phyloP scores from a whole-genome alignment of 768 basidiomycete species.

The Goffeauzyma gilvescens region DNA sequence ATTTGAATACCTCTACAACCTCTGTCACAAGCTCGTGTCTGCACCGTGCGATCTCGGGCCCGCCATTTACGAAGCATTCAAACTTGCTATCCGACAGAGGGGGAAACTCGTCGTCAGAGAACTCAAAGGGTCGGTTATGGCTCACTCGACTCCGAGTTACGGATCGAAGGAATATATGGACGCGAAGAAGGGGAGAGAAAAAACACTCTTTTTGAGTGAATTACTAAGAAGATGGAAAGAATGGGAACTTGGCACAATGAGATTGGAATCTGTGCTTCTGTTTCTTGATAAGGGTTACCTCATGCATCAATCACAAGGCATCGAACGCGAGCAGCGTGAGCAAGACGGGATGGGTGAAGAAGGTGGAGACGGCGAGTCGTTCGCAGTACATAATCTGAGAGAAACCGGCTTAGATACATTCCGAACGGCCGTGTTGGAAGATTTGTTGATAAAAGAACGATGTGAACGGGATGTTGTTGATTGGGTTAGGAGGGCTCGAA shows the following conservation, averaged over 20 bases:
- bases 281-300: not conserved
- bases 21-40: not conserved
- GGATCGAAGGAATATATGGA: slow-evolving; percentile 6
- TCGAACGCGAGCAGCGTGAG: too few species aligned
- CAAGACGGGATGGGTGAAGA: too few species aligned
- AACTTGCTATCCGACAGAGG: not conserved
- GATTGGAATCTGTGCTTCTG: slow-evolving; percentile 3
- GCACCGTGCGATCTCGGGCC: not conserved
- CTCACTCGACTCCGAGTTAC: not conserved
- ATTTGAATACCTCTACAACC: not conserved
- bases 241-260: not conserved
- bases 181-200: not conserved
- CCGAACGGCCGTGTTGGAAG: slow-evolving; percentile 3
- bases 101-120: not conserved
- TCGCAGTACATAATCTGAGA: not conserved
- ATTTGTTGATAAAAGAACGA: slow-evolving; percentile 5
- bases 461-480: not conserved
- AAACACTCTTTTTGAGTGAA: not conserved
- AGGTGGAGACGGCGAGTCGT: not conserved
- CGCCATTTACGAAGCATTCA: not conserved
- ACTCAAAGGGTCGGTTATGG: not conserved
- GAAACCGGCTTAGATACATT: not conserved
- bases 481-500: slow-evolving; percentile 1
- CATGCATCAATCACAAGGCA: not conserved
- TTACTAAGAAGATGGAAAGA: not conserved